Conservation (phyloP, 1,139 yeast genomes). For the Suhomyces panamericanus region DNA sequence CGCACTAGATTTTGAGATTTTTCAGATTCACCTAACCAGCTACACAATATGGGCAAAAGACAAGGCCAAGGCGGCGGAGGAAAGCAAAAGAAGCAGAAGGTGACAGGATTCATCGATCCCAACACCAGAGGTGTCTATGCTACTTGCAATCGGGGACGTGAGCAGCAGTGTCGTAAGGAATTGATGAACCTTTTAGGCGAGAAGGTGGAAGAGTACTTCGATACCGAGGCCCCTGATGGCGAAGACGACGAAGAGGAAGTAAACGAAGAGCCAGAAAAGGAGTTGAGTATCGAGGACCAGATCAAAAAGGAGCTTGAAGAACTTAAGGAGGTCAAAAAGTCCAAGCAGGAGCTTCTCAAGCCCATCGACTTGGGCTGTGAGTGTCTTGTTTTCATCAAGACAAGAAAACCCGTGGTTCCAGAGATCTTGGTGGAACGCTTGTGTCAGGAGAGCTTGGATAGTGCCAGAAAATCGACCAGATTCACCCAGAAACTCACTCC, state of each 20-base stretch:
- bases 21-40: background rate
- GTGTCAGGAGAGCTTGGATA: constrained; percentile 58
- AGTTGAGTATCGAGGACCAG: constrained; percentile 60
- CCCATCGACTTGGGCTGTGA: constrained; percentile 78
- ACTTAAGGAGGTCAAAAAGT: constrained; percentile 43
- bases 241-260: constrained; percentile 34
- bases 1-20: background rate
- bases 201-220: constrained; percentile 55
- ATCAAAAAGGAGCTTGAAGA: constrained; percentile 67
- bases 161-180: constrained; percentile 73
- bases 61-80: constrained; percentile 20
- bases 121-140: constrained; percentile 83
- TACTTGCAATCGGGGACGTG: constrained; percentile 79
- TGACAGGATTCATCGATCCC: constrained; percentile 63
- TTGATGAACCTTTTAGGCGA: constrained; percentile 58
- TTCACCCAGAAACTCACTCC: constrained; percentile 83
- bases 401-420: constrained; percentile 77
- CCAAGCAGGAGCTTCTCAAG: constrained; percentile 51
- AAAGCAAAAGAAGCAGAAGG: constrained; percentile 43
- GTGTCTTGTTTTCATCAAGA: constrained; percentile 80
- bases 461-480: constrained; percentile 58
- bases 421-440: constrained; percentile 63
- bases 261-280: constrained; percentile 20
- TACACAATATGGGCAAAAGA: constrained; percentile 39
- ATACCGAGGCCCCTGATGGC: constrained; percentile 32